Base-by-base conservation (phyloP, 768 basidiomycete species). In the Russula griseocarnosa region DNA sequence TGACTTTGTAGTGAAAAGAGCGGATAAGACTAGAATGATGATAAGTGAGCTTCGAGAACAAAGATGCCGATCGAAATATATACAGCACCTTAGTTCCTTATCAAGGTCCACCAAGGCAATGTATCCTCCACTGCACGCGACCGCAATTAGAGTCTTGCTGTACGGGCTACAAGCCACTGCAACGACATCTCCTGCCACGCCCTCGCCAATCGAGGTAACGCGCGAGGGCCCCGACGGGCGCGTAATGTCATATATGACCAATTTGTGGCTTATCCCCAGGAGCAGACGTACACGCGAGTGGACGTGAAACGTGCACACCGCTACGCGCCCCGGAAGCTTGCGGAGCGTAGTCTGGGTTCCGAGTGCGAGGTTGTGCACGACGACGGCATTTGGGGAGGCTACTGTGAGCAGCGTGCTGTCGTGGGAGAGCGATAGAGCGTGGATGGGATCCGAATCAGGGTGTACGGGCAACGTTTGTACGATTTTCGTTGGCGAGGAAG, bases 41-140 rank as follows among this genome's bases (percentile, higher is more conserved):
- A 50, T 36, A 26, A 59, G 30, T 11, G 62, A 54, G 44, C 68
- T 42, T 9, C 11, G 18, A 50, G 7, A 9, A 32, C 46, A 47
- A 42, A 34, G 50, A 36, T 13, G 1, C 42, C 3, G 5, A 22
- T 16, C 22, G 18, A 10, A 9, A 22, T 50, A 1, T 11, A 14
- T 69, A 89, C n/a, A n/a, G n/a, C n/a, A n/a, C 88, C 82, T 81
- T 68, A 85, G 85, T 62, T 90, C 87, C 71, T 89, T 90, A 55
- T 91, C 87, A 26, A 92, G 70, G 70, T 92, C 90, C 55, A 90
- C 74, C 9, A 90, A 77, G 4, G 74, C 78, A 13, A 91, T 77
- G 49, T 76, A 74, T 1, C 87, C 88, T 5, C 73, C 76, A 14
- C 79, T 76, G 47, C 80, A 85, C 1, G 81, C 83, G 49, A 81